These are phyloP conservation scores for Taphrina wiesneri DNA, from an alignment of 1,139 yeast genomes.

Conservation along the genomic window DNA sequence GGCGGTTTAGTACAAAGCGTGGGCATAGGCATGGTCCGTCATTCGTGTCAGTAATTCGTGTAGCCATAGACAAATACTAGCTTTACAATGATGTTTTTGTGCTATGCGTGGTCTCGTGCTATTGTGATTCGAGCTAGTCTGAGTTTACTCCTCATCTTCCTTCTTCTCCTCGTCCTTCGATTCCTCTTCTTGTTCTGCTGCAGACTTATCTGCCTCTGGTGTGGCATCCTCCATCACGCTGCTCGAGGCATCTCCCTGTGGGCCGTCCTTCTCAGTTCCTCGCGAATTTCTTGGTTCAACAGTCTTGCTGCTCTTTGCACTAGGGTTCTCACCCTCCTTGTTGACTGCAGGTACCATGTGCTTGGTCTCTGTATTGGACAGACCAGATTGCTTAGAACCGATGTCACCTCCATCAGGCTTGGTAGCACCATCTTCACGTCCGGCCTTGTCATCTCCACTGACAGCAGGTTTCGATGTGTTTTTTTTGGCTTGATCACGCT, in stretches of 20 bases:
- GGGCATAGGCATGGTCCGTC: neutral
- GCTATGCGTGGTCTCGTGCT: neutral
- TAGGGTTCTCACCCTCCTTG: conserved; percentile 29
- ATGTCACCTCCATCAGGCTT: conserved; percentile 22
- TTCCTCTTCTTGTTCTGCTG: neutral
- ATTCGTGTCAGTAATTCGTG: neutral
- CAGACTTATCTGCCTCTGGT: conserved; percentile 14
- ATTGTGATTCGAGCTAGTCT: neutral
- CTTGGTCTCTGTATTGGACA: conserved; percentile 30
- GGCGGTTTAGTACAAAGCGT: neutral
- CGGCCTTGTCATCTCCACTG: conserved; percentile 15
- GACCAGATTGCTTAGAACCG: conserved; percentile 29
- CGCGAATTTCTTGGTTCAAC: conserved; percentile 21
- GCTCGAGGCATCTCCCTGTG: conserved; percentile 2
- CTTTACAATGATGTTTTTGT: neutral
- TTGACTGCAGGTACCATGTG: conserved; percentile 20
- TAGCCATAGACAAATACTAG: neutral
- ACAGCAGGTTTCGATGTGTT: neutral
- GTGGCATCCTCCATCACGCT: neutral
- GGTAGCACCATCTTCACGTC: conserved; percentile 18
- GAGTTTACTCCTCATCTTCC: neutral
- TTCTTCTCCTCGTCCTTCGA: neutral
- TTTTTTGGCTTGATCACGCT: conserved; percentile 12
- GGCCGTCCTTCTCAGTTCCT: conserved; percentile 25
- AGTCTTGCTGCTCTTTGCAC: conserved; percentile 25